phyloP scores from a whole-genome alignment of 2,329 filamentous ascomycete species.

The Penicillium sp. region DNA sequence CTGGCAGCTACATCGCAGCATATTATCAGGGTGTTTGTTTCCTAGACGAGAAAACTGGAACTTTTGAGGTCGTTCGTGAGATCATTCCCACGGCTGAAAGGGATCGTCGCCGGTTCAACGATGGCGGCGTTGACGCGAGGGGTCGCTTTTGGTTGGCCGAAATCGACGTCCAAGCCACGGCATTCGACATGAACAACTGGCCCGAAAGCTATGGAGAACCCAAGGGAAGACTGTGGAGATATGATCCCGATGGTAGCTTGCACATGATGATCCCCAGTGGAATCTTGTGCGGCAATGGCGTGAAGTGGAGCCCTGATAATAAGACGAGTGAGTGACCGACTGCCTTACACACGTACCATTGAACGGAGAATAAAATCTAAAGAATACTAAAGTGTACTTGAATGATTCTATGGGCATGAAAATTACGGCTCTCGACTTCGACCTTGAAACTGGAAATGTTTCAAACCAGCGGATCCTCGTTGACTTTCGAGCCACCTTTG shows the following conservation, averaged over 20 bases:
- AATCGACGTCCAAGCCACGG: slow-evolving; percentile 29
- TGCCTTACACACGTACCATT: not conserved
- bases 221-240: slow-evolving; percentile 26
- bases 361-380: not conserved
- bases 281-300: slow-evolving; percentile 10
- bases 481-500: slow-evolving; percentile 30
- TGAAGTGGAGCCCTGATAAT: slow-evolving; percentile 13
- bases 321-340: slow-evolving; percentile 29
- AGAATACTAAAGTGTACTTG: slow-evolving; percentile 33
- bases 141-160: slow-evolving; percentile 41
- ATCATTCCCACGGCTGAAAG: slow-evolving; percentile 38
- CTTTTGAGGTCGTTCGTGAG: slow-evolving; percentile 41
- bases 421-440: slow-evolving; percentile 39
- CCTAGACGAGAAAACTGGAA: slow-evolving; percentile 41
- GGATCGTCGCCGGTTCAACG: slow-evolving; percentile 40
- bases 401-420: slow-evolving; percentile 40
- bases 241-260: slow-evolving; percentile 28
- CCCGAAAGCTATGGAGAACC: slow-evolving; percentile 15
- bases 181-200: not conserved
- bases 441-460: slow-evolving; percentile 35
- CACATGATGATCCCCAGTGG: slow-evolving; percentile 22
- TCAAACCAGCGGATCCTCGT: slow-evolving; percentile 36
- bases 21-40: slow-evolving; percentile 45
- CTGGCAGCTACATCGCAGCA: slow-evolving; percentile 45
- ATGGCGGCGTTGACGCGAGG: slow-evolving; percentile 40